These are phyloP conservation scores for Coemansia sp. DNA, from an alignment of 192 early-diverging fungal genomes.

Conservation along the genomic window DNA sequence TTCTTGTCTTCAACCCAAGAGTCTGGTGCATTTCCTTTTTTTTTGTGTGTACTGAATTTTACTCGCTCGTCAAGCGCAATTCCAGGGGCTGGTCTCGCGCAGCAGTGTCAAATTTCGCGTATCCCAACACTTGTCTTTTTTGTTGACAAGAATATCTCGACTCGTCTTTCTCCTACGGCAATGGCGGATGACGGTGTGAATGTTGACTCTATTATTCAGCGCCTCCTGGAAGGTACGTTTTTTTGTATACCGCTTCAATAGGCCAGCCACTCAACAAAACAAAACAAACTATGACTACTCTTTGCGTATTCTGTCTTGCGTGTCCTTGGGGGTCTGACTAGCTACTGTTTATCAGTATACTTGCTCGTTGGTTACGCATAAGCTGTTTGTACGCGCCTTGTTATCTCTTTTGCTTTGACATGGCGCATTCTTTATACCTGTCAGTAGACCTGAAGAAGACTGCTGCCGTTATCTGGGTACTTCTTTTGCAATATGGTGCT, in stretches of 20 bases:
- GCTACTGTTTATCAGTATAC: not conserved
- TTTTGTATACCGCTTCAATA: not conserved
- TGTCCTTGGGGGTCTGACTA: not conserved
- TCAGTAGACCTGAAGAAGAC: not conserved
- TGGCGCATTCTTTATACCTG: not conserved
- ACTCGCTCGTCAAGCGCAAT: not conserved
- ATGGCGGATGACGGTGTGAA: conserved; percentile 54
- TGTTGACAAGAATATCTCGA: not conserved
- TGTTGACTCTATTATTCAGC: conserved; percentile 55
- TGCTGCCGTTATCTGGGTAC: not conserved
- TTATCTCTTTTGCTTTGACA: conserved; percentile 1
- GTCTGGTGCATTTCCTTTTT: conserved; percentile 1
- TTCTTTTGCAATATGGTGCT: not conserved
- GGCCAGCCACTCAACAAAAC: not conserved
- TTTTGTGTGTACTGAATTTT: not conserved
- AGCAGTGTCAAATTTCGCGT: conserved; percentile 3
- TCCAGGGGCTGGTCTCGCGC: conserved; percentile 5
- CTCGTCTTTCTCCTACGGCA: conserved; percentile 7
- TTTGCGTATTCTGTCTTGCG: not conserved
- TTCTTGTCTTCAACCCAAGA: not conserved
- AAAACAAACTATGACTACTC: not conserved
- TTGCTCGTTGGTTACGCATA: conserved; percentile 1
- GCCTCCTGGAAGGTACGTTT: conserved; percentile 51
- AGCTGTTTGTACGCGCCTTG: not conserved
- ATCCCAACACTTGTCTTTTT: conserved; percentile 2